phyloP scores from a whole-genome alignment of 2,329 filamentous ascomycete genomes.

The Cladosporium oxysporum region DNA sequence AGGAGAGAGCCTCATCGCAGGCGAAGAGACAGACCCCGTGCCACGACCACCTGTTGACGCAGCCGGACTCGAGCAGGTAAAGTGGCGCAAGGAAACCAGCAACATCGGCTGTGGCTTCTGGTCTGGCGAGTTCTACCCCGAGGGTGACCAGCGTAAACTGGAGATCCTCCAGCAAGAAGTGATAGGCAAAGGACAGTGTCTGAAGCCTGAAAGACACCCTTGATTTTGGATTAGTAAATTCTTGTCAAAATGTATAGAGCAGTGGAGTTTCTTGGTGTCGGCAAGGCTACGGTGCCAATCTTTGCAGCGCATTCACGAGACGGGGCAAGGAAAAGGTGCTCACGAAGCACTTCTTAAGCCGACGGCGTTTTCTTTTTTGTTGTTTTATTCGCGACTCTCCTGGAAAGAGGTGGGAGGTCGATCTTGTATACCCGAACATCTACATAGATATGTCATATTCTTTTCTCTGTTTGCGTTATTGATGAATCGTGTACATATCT shows the following conservation, averaged over 20 bases:
- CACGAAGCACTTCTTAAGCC: not conserved
- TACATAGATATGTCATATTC: constrained; percentile 10
- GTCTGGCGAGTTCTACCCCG: constrained; percentile 42
- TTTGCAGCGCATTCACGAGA: not conserved
- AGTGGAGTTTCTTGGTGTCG: not conserved
- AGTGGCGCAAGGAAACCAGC: constrained; percentile 29
- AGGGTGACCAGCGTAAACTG: constrained; percentile 35
- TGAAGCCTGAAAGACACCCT: constrained; percentile 29
- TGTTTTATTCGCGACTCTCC: not conserved
- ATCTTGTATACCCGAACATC: constrained; percentile 15
- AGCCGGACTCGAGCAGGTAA: constrained; percentile 27
- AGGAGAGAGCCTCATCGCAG: constrained; percentile 41
- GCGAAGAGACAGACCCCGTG: constrained; percentile 37
- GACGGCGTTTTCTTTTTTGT: not conserved
- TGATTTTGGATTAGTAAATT: not conserved
- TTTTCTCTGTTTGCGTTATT: not conserved
- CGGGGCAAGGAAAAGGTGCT: not conserved
- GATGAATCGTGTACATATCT: not conserved
- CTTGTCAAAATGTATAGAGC: not conserved
- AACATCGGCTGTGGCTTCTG: constrained; percentile 45
- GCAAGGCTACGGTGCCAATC: not conserved
- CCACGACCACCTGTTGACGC: constrained; percentile 33
- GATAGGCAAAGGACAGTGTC: constrained; percentile 41
- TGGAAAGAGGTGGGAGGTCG: not conserved
- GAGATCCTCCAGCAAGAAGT: constrained; percentile 41